phyloP scores from a whole-genome alignment of 83 land plant species.

The Thuja plicata region DNA sequence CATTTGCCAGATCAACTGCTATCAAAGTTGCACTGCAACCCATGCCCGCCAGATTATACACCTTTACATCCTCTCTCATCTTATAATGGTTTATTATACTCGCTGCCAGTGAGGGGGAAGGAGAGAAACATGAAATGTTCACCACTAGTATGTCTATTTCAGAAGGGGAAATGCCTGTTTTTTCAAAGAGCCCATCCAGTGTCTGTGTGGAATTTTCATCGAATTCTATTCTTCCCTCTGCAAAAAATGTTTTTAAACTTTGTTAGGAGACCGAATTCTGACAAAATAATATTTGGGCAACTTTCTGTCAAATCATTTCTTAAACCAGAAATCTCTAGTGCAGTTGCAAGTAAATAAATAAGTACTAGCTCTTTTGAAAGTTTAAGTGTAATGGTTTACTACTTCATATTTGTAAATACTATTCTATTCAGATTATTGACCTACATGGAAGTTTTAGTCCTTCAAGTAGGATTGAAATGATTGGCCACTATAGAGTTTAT shows the following conservation, averaged over 20 bases:
- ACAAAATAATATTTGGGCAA: too few species aligned
- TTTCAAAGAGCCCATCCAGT: conserved; percentile 30
- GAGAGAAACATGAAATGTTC: conserved; percentile 31
- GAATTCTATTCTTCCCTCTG: conserved; percentile 30
- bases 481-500: too few species aligned
- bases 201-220: conserved; percentile 22
- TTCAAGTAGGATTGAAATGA: too few species aligned
- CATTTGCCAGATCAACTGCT: conserved; percentile 31
- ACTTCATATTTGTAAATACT: too few species aligned
- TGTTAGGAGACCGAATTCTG: not conserved
- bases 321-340: too few species aligned
- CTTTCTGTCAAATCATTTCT: too few species aligned
- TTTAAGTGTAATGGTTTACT: too few species aligned
- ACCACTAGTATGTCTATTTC: conserved; percentile 32
- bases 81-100: conserved; percentile 28
- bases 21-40: conserved; percentile 48
- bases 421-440: too few species aligned
- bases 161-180: conserved; percentile 20
- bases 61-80: conserved; percentile 30
- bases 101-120: conserved; percentile 31
- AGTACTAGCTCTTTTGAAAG: too few species aligned
- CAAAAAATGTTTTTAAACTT: not conserved
- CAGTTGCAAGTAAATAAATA: too few species aligned
- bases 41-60: conserved; percentile 39
- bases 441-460: too few species aligned